Evolutionary conservation across 2,329 filamentous ascomycete genomes (phyloP).

Genomic region (Arthroderma sp.): DNA sequence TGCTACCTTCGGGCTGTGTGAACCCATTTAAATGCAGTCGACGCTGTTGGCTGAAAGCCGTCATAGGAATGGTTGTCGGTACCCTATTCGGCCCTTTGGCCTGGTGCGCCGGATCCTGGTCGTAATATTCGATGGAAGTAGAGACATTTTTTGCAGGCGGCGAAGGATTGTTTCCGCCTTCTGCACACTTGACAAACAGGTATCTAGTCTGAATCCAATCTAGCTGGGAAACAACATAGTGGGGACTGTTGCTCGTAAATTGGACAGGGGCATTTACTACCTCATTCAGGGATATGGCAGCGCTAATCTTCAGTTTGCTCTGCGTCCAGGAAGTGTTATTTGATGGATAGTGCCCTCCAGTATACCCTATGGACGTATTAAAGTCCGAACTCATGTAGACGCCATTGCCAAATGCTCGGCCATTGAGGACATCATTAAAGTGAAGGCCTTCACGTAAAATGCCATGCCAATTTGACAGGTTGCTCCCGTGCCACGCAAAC

Average conservation of each 20-base stretch:
- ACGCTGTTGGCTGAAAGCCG: conserved; percentile 35
- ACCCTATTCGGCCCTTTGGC: conserved; percentile 28
- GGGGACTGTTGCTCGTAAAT: conserved; percentile 44
- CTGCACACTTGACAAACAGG: conserved; percentile 48
- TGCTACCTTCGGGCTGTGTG: conserved; percentile 6
- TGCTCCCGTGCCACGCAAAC: conserved; percentile 79
- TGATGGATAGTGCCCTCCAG: conserved; percentile 7
- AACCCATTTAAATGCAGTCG: conserved; percentile 13
- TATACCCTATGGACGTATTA: conserved; percentile 44
- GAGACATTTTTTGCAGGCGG: background rate
- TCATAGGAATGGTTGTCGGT: conserved; percentile 39
- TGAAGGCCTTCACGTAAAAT: conserved; percentile 75
- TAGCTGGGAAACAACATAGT: conserved; percentile 58
- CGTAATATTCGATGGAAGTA: conserved; percentile 13
- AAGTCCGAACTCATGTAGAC: conserved; percentile 62
- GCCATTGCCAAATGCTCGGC: conserved; percentile 62
- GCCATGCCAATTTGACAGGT: conserved; percentile 69
- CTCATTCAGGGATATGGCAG: conserved; percentile 65
- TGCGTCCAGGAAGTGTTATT: conserved; percentile 44
- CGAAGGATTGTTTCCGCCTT: background rate
- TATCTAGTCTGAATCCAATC: conserved; percentile 90
- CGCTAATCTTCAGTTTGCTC: conserved; percentile 47
- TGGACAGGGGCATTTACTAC: conserved; percentile 59
- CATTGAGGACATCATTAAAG: conserved; percentile 49
- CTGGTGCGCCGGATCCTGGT: conserved; percentile 24